Conservation (phyloP, 2,329 filamentous ascomycete species). For the Sclerotiophoma versabilis region DNA sequence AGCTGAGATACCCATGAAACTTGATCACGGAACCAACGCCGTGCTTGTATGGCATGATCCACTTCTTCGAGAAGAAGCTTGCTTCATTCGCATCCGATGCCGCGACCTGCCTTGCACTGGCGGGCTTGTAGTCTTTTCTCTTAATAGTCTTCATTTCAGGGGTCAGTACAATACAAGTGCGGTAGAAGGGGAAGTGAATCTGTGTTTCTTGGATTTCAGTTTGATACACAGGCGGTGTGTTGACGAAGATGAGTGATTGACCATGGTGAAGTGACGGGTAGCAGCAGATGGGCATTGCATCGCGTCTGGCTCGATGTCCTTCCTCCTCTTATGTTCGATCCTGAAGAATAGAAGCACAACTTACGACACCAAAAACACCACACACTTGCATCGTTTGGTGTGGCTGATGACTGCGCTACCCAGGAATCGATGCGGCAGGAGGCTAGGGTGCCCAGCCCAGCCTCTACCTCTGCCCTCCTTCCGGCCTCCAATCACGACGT, state of each 20-base stretch:
- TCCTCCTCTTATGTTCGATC: constrained; percentile 20
- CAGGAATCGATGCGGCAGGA: not conserved
- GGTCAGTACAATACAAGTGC: constrained; percentile 19
- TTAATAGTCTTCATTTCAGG: constrained; percentile 25
- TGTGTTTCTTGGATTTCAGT: constrained; percentile 15
- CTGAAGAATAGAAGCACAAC: constrained; percentile 17
- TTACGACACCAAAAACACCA: constrained; percentile 4
- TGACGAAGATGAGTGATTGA: constrained; percentile 6
- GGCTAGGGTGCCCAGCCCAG: constrained; percentile 3
- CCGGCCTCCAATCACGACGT: constrained; percentile 1
- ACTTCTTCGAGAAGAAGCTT: constrained; percentile 21
- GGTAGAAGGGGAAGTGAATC: constrained; percentile 28
- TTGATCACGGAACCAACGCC: constrained; percentile 17
- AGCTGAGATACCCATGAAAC: constrained; percentile 29
- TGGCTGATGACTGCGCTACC: not conserved
- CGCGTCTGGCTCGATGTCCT: constrained; percentile 6
- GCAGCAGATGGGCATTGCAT: constrained; percentile 9
- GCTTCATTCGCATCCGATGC: constrained; percentile 21
- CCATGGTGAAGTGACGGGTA: constrained; percentile 16
- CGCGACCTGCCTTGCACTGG: constrained; percentile 24
- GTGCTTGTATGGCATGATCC: constrained; percentile 20
- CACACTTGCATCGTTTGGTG: not conserved
- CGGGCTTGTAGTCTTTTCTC: constrained; percentile 26
- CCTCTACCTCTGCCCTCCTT: not conserved
- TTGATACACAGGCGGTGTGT: constrained; percentile 7